phyloP scores from a whole-genome alignment of 148 eudicot genomes.

The Dysphania ambrosioides region DNA sequence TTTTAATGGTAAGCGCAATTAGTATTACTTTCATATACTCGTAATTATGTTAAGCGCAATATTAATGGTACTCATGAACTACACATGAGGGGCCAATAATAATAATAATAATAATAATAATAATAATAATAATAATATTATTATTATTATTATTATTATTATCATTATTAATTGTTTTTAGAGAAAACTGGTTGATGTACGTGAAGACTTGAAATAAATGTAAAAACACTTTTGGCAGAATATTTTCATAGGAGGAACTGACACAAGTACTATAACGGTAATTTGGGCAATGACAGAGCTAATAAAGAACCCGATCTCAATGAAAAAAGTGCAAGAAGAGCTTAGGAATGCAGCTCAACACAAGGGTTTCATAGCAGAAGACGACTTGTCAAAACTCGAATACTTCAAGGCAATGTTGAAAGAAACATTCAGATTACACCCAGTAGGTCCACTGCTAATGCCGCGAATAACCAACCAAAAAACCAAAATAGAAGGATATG shows the following conservation, averaged over 20 bases:
- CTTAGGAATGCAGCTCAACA: slow-evolving; percentile 14
- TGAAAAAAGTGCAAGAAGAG: slow-evolving; percentile 36
- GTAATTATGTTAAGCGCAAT: not conserved
- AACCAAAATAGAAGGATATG: slow-evolving; percentile 32
- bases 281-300: slow-evolving; percentile 45
- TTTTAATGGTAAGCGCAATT: slow-evolving; percentile 24
- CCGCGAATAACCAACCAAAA: slow-evolving; percentile 26
- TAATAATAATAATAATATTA: too few species aligned
- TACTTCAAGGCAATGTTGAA: slow-evolving; percentile 38
- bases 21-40: not conserved
- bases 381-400: slow-evolving; percentile 20
- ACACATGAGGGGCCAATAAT: too few species aligned
- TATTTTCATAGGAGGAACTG: slow-evolving; percentile 36
- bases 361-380: slow-evolving; percentile 25
- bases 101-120: too few species aligned
- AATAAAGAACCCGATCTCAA: slow-evolving; percentile 24
- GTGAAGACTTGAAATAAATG: too few species aligned
- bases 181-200: too few species aligned
- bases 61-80: not conserved
- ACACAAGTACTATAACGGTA: slow-evolving; percentile 27
- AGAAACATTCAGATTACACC: slow-evolving; percentile 41
- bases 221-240: slow-evolving; percentile 1
- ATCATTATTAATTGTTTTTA: too few species aligned
- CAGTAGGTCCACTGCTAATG: slow-evolving; percentile 31
- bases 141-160: too few species aligned